Conservation (phyloP, 2,329 filamentous ascomycete genomes). For the Cercospora nicotianae region DNA sequence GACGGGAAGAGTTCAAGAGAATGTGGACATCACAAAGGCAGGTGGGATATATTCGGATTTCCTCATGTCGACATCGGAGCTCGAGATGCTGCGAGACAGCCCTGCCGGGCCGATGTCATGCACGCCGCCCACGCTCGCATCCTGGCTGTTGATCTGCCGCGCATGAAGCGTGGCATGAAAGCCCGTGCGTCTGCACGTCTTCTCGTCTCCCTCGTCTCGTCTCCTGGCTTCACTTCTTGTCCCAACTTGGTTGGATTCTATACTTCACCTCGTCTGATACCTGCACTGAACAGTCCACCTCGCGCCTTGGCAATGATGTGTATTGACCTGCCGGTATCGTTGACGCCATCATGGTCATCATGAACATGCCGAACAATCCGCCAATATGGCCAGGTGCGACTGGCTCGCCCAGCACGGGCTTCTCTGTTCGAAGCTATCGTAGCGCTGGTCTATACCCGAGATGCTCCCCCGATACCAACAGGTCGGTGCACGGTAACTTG, state of each 20-base stretch:
- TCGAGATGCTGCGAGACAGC: neutral
- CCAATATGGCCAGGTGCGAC: neutral
- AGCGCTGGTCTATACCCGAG: neutral
- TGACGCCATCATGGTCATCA: neutral
- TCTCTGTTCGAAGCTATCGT: slow-evolving; percentile 6
- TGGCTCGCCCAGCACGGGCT: slow-evolving; percentile 3
- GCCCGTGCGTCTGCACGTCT: neutral
- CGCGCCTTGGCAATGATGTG: neutral
- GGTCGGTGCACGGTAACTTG: neutral
- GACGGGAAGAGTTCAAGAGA: neutral
- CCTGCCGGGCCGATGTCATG: neutral
- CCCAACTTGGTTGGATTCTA: neutral
- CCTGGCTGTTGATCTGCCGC: neutral
- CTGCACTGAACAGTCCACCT: neutral
- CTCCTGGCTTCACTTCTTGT: slow-evolving; percentile 2
- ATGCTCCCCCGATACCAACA: slow-evolving; percentile 1
- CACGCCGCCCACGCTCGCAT: neutral
- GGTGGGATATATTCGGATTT: neutral
- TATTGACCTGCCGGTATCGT: too few relatives aligned
- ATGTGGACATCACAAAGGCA: neutral
- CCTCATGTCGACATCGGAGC: slow-evolving; percentile 9
- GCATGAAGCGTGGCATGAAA: neutral
- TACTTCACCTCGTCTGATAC: neutral
- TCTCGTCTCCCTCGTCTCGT: too few relatives aligned
- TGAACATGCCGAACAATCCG: neutral